Conservation (phyloP, 768 basidiomycete genomes). For the Cyathus striatus region DNA sequence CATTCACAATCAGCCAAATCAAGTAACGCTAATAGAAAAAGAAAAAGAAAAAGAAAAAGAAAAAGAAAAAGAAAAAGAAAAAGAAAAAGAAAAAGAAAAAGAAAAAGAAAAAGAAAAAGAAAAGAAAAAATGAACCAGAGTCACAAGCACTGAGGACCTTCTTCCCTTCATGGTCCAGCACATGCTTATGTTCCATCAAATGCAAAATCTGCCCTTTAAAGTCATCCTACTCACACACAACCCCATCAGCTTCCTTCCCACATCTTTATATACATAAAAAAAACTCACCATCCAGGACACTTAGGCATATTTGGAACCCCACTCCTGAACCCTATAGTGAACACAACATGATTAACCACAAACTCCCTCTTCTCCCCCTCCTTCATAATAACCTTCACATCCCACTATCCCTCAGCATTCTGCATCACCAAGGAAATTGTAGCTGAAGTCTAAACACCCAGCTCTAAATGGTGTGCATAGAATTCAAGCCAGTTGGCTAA, state of each 20-base stretch:
- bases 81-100: background rate
- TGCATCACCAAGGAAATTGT: constrained; percentile 5
- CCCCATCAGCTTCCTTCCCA: no score
- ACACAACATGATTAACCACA: constrained; percentile 45
- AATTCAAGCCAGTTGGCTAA: constrained; percentile 26
- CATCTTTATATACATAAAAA: background rate
- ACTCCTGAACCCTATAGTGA: constrained; percentile 50
- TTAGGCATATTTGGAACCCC: constrained; percentile 39
- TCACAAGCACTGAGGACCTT: constrained; percentile 49
- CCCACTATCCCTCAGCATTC: constrained; percentile 30
- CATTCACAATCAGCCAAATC: background rate
- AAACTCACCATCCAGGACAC: constrained; percentile 34
- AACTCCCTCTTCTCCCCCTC: constrained; percentile 29
- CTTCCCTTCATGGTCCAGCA: constrained; percentile 47
- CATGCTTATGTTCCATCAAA: constrained; percentile 41
- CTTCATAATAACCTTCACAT: constrained; percentile 41
- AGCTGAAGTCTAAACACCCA: constrained; percentile 49
- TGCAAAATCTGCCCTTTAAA: constrained; percentile 44
- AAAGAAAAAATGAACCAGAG: constrained; percentile 23
- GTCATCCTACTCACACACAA: constrained; percentile 15
- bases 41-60: background rate
- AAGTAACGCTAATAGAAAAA: background rate
- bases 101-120: background rate
- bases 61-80: no score
- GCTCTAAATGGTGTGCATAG: constrained; percentile 30